Evolutionary conservation across 805 yeast species (phyloP).

Genomic region (Candida dajiaensis): DNA sequence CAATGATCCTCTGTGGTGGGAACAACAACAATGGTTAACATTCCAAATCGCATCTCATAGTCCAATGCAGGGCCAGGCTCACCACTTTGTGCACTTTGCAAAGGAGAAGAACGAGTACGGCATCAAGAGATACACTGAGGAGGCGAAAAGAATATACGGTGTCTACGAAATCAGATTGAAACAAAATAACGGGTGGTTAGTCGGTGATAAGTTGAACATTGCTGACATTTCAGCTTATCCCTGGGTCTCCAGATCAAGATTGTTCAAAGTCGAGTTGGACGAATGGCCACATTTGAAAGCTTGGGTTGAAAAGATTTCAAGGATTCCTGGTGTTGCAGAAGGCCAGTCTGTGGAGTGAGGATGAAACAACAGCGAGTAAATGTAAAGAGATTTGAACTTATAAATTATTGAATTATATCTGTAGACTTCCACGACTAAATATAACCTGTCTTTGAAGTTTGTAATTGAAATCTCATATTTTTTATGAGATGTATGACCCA

Average conservation of each 20-base stretch:
- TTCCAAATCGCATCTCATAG: constrained; percentile 53
- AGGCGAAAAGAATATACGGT: constrained; percentile 42
- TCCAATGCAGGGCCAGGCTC: constrained; percentile 48
- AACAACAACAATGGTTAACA: constrained; percentile 42
- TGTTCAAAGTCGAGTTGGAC: constrained; percentile 4
- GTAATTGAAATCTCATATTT: no score
- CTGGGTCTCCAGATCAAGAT: constrained; percentile 42
- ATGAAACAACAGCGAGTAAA: no score
- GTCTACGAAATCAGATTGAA: constrained; percentile 45
- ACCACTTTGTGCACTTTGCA: constrained; percentile 38
- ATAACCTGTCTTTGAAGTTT: no score
- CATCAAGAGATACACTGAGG: constrained; percentile 41
- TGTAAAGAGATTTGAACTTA: no score
- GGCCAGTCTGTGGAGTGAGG: constrained; percentile 7
- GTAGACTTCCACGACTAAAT: no score
- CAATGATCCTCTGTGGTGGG: constrained; percentile 39
- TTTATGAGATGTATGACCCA: no score
- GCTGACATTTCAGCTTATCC: constrained; percentile 47
- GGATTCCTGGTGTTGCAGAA: constrained; percentile 23
- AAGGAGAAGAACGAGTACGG: constrained; percentile 45
- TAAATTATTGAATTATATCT: no score
- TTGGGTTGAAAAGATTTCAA: constrained; percentile 32
- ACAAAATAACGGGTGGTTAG: constrained; percentile 44
- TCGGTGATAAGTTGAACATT: constrained; percentile 48
- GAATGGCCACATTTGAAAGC: constrained; percentile 30